Evolutionary conservation across 257 asterid species (phyloP).

Genomic region (Ballota nigra): DNA sequence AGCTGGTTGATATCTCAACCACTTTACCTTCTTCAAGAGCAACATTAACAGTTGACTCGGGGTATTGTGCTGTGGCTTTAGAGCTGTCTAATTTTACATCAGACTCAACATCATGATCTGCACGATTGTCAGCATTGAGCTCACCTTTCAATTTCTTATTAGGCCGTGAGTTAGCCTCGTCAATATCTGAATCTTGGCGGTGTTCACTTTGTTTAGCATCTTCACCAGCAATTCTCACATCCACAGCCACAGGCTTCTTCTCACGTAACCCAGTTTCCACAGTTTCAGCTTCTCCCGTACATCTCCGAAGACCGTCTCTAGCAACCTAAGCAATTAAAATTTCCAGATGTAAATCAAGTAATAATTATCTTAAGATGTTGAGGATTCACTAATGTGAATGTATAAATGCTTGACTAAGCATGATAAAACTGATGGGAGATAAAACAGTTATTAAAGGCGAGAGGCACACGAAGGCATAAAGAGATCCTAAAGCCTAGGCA

Average conservation of each 20-base stretch:
- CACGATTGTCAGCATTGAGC: slow-evolving; percentile 32
- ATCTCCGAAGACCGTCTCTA: slow-evolving; percentile 33
- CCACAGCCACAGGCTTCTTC: slow-evolving; percentile 39
- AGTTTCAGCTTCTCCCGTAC: slow-evolving; percentile 34
- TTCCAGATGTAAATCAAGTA: slow-evolving; percentile 13
- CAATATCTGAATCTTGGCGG: slow-evolving; percentile 37
- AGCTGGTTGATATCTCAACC: slow-evolving; percentile 28
- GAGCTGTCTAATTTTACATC: slow-evolving; percentile 34
- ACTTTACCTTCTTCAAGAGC: slow-evolving; percentile 39
- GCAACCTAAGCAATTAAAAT: slow-evolving; percentile 37
- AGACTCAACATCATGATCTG: slow-evolving; percentile 24
- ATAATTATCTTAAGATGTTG: neutral
- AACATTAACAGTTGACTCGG: slow-evolving; percentile 34
- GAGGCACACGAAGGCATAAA: neutral
- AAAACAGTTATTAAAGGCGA: neutral
- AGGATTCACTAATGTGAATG: neutral
- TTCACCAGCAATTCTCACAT: slow-evolving; percentile 24
- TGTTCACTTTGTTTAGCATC: slow-evolving; percentile 34
- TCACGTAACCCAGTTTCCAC: slow-evolving; percentile 35
- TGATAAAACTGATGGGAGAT: neutral
- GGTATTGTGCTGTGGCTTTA: slow-evolving; percentile 34
- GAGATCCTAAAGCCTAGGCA: neutral
- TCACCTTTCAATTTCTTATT: slow-evolving; percentile 48
- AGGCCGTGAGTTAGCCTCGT: slow-evolving; percentile 40
- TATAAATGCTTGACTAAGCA: neutral